phyloP scores from a whole-genome alignment of 73 alveolate genomes.

The Tetrahymena thermophila region DNA sequence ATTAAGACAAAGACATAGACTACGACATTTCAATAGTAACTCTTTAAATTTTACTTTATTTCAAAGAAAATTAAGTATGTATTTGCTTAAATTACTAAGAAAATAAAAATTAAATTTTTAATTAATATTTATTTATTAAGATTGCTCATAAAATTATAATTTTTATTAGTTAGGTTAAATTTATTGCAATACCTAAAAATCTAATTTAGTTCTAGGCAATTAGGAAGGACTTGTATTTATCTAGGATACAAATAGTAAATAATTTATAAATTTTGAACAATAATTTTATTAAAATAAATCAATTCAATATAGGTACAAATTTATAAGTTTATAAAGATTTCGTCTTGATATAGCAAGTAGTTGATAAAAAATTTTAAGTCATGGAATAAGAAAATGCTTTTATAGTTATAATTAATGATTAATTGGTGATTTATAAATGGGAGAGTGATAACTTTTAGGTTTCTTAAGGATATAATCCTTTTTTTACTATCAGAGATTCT shows the following conservation, averaged over 20 bases:
- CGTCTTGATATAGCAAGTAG: background rate
- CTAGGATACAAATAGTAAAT: background rate
- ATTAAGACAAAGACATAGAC: background rate
- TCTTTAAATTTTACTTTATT: too few relatives aligned
- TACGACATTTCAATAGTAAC: background rate
- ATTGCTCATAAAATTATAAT: too few relatives aligned
- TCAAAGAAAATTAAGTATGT: too few relatives aligned
- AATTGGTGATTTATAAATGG: background rate
- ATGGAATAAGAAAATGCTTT: background rate
- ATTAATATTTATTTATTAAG: too few relatives aligned
- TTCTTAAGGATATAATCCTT: background rate
- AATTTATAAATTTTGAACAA: too few relatives aligned
- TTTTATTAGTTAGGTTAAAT: background rate
- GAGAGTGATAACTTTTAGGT: too few relatives aligned
- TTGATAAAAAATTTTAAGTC: background rate
- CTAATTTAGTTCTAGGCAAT: background rate
- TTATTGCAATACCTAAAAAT: background rate
- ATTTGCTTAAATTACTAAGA: too few relatives aligned
- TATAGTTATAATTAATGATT: background rate
- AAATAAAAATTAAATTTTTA: too few relatives aligned
- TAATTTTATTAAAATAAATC: too few relatives aligned
- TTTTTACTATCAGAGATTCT: background rate
- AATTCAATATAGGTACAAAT: background rate
- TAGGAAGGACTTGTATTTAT: background rate
- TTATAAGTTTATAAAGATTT: background rate